Evolutionary conservation across 2,329 filamentous ascomycete species (phyloP).

Genomic region (Cladophialophora immunda): DNA sequence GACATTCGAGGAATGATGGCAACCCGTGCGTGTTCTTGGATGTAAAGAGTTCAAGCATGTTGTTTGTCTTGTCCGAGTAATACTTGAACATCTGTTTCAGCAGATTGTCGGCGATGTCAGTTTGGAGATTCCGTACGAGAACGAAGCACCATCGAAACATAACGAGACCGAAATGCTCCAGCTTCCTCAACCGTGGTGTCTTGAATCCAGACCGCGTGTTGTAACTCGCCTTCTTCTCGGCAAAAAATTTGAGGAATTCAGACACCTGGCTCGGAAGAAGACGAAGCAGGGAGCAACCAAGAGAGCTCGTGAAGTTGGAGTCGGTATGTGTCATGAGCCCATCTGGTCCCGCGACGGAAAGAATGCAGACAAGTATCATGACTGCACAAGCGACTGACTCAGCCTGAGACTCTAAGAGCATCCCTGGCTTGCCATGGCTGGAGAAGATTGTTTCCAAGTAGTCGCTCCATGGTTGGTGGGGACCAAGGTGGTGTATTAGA

Average conservation of each 20-base stretch:
- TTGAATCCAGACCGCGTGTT: background rate
- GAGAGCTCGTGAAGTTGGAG: background rate
- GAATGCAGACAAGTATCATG: constrained; percentile 29
- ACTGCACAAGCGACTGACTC: constrained; percentile 28
- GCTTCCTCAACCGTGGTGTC: background rate
- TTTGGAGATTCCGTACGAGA: constrained; percentile 22
- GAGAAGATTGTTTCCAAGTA: constrained; percentile 25
- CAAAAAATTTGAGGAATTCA: constrained; percentile 28
- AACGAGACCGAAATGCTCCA: constrained; percentile 26
- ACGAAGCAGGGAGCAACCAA: constrained; percentile 11
- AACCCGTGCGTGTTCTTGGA: background rate
- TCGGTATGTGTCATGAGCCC: background rate
- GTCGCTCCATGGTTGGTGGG: constrained; percentile 18
- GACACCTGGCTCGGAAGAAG: constrained; percentile 24
- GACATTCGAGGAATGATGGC: constrained; percentile 30
- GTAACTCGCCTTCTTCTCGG: constrained; percentile 17
- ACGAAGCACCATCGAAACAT: constrained; percentile 33
- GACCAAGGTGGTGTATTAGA: constrained; percentile 21
- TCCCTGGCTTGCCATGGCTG: background rate
- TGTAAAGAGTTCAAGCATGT: constrained; percentile 37
- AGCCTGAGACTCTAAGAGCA: background rate
- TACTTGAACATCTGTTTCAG: constrained; percentile 36
- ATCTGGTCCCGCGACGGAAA: constrained; percentile 12
- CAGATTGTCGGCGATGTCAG: constrained; percentile 26
- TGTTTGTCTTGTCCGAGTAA: constrained; percentile 35